phyloP scores from a whole-genome alignment of 108 stramenopile species.

The Chaetoceros tenuissimus region DNA sequence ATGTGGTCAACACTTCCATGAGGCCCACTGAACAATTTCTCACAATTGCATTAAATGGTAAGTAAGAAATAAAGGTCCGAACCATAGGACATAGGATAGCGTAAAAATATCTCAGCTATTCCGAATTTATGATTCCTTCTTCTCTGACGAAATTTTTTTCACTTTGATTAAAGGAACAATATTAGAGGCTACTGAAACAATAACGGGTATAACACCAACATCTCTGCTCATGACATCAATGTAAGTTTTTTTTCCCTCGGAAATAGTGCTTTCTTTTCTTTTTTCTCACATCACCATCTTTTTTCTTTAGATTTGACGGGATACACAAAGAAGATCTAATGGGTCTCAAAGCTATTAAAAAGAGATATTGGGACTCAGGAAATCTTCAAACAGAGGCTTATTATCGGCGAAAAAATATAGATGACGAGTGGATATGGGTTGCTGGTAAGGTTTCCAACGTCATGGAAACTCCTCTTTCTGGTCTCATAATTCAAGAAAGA shows the following conservation, averaged over 20 bases:
- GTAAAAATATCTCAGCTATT: not conserved
- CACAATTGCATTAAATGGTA: constrained; percentile 85
- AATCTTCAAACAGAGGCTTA: constrained; percentile 66
- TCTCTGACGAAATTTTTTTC: not conserved
- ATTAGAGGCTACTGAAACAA: constrained; percentile 69
- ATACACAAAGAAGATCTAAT: constrained; percentile 74
- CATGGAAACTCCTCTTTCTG: constrained; percentile 61
- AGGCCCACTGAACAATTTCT: constrained; percentile 67
- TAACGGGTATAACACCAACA: constrained; percentile 69
- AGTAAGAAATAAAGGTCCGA: too few species aligned
- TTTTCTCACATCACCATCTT: not conserved
- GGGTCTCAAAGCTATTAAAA: constrained; percentile 63
- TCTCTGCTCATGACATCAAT: constrained; percentile 73
- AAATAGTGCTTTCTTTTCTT: not conserved
- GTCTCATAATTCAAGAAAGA: constrained; percentile 51
- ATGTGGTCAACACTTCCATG: not conserved
- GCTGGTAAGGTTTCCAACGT: constrained; percentile 59
- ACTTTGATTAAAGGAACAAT: constrained; percentile 48
- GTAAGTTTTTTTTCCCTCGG: constrained; percentile 25
- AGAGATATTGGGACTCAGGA: constrained; percentile 77
- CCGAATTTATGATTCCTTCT: constrained; percentile 2
- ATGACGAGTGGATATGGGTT: constrained; percentile 73
- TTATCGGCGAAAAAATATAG: constrained; percentile 47
- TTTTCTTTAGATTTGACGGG: constrained; percentile 41
- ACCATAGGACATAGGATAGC: constrained; percentile 1